Evolutionary conservation across 768 basidiomycete species (phyloP).

Genomic region (Tulasnella sp.): DNA sequence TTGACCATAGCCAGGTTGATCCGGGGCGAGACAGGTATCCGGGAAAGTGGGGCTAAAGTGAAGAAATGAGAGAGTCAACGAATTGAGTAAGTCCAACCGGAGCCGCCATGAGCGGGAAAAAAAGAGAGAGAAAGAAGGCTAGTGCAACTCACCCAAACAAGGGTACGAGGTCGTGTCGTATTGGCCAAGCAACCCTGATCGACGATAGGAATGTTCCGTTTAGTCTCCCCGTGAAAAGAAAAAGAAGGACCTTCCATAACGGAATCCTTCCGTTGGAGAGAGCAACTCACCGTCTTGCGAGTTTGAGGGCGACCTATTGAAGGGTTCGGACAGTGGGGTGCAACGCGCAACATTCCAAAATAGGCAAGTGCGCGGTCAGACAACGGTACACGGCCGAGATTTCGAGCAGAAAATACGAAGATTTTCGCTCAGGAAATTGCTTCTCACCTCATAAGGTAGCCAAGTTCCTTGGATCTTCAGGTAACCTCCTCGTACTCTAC

Average conservation of each 20-base stretch:
- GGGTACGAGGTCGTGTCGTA: conserved; percentile 76
- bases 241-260: not conserved
- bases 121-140: not conserved
- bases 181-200: conserved; percentile 75
- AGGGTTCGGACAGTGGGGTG: not conserved
- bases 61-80: not conserved
- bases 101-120: not conserved
- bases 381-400: not conserved
- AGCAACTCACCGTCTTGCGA: conserved; percentile 59
- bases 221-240: not conserved
- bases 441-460: conserved; percentile 60
- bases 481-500: conserved; percentile 66
- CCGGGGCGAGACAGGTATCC: conserved; percentile 69
- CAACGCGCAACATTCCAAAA: not conserved
- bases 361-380: not conserved
- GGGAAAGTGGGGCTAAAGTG: conserved; percentile 64
- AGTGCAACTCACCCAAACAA: conserved; percentile 62
- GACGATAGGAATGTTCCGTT: not conserved
- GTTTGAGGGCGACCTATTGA: conserved; percentile 56
- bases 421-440: not conserved
- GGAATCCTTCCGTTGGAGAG: not conserved
- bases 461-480: conserved; percentile 88
- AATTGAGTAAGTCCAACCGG: not conserved
- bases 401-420: not conserved
- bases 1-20: conserved; percentile 79